These are phyloP conservation scores for Breynia disticha DNA, from an alignment of 441 rosid genomes.

Conservation along the genomic window DNA sequence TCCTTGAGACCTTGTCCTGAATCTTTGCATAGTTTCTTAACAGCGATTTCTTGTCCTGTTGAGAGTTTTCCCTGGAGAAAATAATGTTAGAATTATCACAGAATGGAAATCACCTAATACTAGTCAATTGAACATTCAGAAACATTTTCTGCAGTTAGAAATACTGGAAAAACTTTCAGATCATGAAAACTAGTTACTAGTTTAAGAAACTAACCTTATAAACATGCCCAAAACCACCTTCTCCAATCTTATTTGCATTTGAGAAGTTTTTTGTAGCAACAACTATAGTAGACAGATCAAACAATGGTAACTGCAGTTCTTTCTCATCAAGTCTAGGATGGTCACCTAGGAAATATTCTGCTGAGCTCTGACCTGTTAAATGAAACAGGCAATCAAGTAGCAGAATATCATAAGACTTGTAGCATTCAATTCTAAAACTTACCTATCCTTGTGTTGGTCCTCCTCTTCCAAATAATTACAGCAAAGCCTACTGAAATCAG, in stretches of 20 bases:
- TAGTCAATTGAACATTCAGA: neutral
- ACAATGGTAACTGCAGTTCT: neutral
- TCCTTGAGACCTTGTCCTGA: conserved; percentile 10
- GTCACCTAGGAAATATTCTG: neutral
- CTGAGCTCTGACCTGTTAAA: too few species aligned
- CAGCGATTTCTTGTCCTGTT: conserved; percentile 14
- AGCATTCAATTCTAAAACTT: too few species aligned
- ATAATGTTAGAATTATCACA: neutral
- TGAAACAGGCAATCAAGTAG: too few species aligned
- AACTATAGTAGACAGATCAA: neutral
- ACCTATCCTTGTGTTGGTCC: too few species aligned
- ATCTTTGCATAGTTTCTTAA: conserved; percentile 10
- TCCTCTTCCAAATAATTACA: too few species aligned
- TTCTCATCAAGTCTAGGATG: neutral
- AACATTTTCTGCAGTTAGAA: neutral
- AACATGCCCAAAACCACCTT: conserved; percentile 3
- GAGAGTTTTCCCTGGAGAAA: neutral
- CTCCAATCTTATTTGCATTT: neutral
- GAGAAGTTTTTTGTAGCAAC: conserved; percentile 1
- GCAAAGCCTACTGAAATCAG: too few species aligned
- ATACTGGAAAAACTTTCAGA: neutral
- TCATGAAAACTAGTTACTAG: too few species aligned
- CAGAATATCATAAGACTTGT: too few species aligned
- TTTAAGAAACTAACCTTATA: neutral
- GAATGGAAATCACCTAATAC: too few species aligned